phyloP scores from a whole-genome alignment of 2,329 filamentous ascomycete genomes.

The Epichloe brachyelytri region DNA sequence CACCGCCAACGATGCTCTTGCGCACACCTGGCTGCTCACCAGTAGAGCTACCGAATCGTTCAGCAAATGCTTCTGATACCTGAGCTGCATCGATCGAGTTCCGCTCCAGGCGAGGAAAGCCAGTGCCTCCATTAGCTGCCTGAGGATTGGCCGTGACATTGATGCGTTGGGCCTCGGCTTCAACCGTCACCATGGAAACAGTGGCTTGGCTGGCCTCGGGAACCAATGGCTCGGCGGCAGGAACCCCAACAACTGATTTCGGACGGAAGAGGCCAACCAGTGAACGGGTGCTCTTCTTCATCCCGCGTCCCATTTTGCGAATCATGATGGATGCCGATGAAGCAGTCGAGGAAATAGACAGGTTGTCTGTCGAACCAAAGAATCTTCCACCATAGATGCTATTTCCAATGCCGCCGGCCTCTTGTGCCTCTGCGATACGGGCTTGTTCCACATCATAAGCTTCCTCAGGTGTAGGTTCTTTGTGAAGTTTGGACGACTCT shows the following conservation, averaged over 20 bases:
- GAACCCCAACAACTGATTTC: conserved; percentile 75
- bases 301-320: conserved; percentile 96
- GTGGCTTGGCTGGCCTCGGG: conserved; percentile 63
- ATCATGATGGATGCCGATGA: conserved; percentile 90
- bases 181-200: conserved; percentile 90
- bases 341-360: conserved; percentile 81
- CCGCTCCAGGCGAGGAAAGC: conserved; percentile 72
- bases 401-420: conserved; percentile 80
- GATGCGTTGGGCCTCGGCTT: conserved; percentile 77
- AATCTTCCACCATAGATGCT: conserved; percentile 85
- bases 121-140: conserved; percentile 56
- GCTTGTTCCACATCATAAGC: conserved; percentile 78
- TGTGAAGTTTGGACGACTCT: conserved; percentile 46
- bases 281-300: conserved; percentile 86
- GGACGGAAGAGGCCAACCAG: conserved; percentile 90
- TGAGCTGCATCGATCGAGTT: conserved; percentile 62
- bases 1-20: conserved; percentile 84
- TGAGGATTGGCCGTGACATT: conserved; percentile 62
- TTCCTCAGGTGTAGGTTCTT: conserved; percentile 48
- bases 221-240: conserved; percentile 53
- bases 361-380: conserved; percentile 88
- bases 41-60: conserved; percentile 42
- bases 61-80: conserved; percentile 29
- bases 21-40: conserved; percentile 52
- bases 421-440: conserved; percentile 82